Evolutionary conservation across 768 basidiomycete species (phyloP).

Genomic region (Calvatia gigantea): DNA sequence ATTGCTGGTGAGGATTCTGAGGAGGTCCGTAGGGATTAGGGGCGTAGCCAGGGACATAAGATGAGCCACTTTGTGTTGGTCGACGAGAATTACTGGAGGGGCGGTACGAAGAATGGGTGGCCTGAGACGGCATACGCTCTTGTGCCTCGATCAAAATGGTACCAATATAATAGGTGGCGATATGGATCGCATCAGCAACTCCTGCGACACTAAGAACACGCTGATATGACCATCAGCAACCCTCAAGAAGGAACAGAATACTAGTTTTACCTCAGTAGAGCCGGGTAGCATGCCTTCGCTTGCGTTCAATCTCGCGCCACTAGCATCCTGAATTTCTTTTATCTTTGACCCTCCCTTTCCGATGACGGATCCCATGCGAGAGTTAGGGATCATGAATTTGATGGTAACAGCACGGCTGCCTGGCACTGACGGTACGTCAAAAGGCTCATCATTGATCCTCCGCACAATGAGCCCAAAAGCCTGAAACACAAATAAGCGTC

Average conservation of each 20-base stretch:
- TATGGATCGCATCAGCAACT: slow-evolving; percentile 98
- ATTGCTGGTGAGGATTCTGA: slow-evolving; percentile 62
- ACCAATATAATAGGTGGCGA: slow-evolving; percentile 98
- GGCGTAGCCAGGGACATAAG: slow-evolving; percentile 65
- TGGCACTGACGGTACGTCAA: slow-evolving; percentile 95
- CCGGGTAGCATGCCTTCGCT: slow-evolving; percentile 98
- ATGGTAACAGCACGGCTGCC: slow-evolving; percentile 98
- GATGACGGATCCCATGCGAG: slow-evolving; percentile 98
- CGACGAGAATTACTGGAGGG: slow-evolving; percentile 43
- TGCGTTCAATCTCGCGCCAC: slow-evolving; percentile 93
- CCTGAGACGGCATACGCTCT: slow-evolving; percentile 73
- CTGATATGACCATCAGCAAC: slow-evolving; percentile 36
- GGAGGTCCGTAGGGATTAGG: slow-evolving; percentile 31
- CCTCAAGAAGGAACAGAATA: background rate
- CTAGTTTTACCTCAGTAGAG: slow-evolving; percentile 82
- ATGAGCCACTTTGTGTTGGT: slow-evolving; percentile 37
- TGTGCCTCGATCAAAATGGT: slow-evolving; percentile 95
- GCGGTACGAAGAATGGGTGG: slow-evolving; percentile 63
- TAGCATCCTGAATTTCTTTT: slow-evolving; percentile 99
- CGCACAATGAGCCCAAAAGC: slow-evolving; percentile 98
- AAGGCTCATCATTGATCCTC: slow-evolving; percentile 98
- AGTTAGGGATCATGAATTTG: slow-evolving; percentile 99
- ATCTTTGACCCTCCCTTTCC: slow-evolving; percentile 98
- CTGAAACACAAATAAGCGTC: slow-evolving; percentile 36
- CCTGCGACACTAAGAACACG: slow-evolving; percentile 97